These are phyloP conservation scores for Stephania yunnanensis DNA, from an alignment of 164 flowering plant genomes.

Conservation along the genomic window DNA sequence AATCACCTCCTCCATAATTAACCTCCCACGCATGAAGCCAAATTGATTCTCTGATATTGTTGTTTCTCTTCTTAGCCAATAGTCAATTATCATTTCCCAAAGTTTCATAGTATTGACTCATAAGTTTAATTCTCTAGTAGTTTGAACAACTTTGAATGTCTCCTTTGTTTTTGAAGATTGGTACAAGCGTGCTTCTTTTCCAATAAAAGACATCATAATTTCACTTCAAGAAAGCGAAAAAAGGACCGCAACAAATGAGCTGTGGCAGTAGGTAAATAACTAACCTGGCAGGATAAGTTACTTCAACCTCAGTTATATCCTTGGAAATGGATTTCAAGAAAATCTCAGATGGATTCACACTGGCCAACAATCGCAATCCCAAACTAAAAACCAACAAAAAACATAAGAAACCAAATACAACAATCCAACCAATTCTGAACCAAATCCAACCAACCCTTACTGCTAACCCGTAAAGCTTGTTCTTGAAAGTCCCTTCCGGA, in stretches of 20 bases:
- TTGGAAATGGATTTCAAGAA: conserved; percentile 82
- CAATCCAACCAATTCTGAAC: not conserved
- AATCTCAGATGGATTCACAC: conserved; percentile 86
- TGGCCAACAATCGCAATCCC: conserved; percentile 60
- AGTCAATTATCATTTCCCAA: too few species aligned
- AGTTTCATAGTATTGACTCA: too few species aligned
- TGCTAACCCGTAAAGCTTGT: conserved; percentile 63
- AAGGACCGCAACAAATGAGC: not conserved
- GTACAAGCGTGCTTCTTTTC: too few species aligned
- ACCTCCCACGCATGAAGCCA: too few species aligned
- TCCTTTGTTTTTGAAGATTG: too few species aligned
- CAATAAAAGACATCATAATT: too few species aligned
- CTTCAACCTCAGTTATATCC: conserved; percentile 57
- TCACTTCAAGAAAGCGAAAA: too few species aligned
- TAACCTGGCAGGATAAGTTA: conserved; percentile 71
- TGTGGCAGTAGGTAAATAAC: conserved; percentile 2
- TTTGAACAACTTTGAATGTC: too few species aligned
- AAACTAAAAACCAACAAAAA: conserved; percentile 33
- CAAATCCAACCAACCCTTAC: not conserved
- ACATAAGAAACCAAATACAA: not conserved
- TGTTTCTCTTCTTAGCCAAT: too few species aligned
- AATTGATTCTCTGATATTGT: too few species aligned
- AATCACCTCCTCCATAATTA: too few species aligned
- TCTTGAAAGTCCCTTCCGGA: conserved; percentile 70
- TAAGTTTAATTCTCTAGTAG: too few species aligned